A percentile compares a stretch with the other conserved stretches of the same genome.
Evolutionary conservation across 345 rosid genomes (phyloP).

Genomic region (Eucalyptus erythrocorys): DNA sequence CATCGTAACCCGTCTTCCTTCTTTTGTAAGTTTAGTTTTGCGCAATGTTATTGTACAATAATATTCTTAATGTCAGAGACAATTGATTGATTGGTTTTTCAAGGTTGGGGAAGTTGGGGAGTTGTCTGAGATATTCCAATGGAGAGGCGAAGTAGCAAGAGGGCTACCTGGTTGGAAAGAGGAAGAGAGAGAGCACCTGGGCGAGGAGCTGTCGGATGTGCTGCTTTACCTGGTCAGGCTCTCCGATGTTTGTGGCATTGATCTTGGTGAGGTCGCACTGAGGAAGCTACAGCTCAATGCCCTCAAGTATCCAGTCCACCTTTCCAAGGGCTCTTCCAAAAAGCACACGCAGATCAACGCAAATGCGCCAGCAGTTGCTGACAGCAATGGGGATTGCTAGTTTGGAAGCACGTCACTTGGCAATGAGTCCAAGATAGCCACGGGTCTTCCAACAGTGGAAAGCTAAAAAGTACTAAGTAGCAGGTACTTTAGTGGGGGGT

Average conservation of each 20-base stretch:
- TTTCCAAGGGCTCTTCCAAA: not conserved
- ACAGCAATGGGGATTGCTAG: not conserved
- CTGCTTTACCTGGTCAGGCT: constrained; percentile 85
- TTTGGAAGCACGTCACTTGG: not conserved
- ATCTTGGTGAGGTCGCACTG: constrained; percentile 72
- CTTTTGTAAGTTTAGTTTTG: not conserved
- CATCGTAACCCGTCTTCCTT: not conserved
- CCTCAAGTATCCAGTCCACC: constrained; percentile 56
- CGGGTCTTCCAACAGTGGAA: not conserved
- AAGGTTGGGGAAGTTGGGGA: constrained; percentile 99
- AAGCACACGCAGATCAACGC: not conserved
- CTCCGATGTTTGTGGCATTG: constrained; percentile 72
- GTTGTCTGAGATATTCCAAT: constrained; percentile 87
- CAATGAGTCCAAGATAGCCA: not conserved
- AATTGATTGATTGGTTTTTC: not conserved
- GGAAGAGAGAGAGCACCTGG: constrained; percentile 71
- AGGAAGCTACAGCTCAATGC: constrained; percentile 76
- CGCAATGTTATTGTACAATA: not conserved
- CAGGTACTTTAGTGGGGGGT: not conserved
- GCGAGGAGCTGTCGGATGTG: constrained; percentile 91
- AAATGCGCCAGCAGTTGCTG: not conserved
- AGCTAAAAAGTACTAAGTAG: not conserved
- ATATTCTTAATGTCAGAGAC: not conserved
- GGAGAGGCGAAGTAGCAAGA: constrained; percentile 90
- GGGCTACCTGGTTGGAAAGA: constrained; percentile 87